Percentiles rank a stretch among this genome's conserved stretches.
phyloP scores from a whole-genome alignment of 352 stramenopile species.

The Thraustochytrium sp. region DNA sequence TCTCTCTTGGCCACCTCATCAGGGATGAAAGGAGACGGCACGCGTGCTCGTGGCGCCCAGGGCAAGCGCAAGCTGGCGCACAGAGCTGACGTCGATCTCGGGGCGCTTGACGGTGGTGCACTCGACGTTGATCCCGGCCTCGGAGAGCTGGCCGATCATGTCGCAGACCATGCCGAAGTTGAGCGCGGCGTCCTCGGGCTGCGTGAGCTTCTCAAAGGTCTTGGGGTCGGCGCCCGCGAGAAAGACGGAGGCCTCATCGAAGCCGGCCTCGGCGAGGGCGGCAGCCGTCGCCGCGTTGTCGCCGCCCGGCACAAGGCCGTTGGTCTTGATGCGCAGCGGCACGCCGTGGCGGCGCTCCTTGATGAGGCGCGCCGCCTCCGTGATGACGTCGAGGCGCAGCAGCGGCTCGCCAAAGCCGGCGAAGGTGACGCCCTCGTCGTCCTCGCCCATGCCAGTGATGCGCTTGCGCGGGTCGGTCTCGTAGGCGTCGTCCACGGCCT shows the following conservation, averaged over 20 bases:
- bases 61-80: slow-evolving; percentile 4
- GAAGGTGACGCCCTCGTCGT: slow-evolving; percentile 33
- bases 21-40: neutral
- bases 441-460: slow-evolving; percentile 15
- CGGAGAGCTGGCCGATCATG: neutral
- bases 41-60: neutral
- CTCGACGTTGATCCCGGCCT: slow-evolving; percentile 10
- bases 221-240: slow-evolving; percentile 3
- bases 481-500: slow-evolving; percentile 11
- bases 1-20: neutral
- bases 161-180: slow-evolving; percentile 32
- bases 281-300: neutral
- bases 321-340: slow-evolving; percentile 32
- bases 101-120: slow-evolving; percentile 10
- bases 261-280: neutral
- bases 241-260: neutral
- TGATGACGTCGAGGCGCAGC: neutral
- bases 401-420: slow-evolving; percentile 22
- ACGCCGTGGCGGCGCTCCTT: neutral
- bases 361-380: slow-evolving; percentile 6
- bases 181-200: neutral
- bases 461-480: slow-evolving; percentile 19
- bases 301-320: slow-evolving; percentile 11
- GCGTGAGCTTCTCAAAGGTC: neutral
- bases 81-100: neutral